These are phyloP conservation scores for Hebeloma cylindrosporum DNA, from an alignment of 768 basidiomycete species.

Conservation along the genomic window DNA sequence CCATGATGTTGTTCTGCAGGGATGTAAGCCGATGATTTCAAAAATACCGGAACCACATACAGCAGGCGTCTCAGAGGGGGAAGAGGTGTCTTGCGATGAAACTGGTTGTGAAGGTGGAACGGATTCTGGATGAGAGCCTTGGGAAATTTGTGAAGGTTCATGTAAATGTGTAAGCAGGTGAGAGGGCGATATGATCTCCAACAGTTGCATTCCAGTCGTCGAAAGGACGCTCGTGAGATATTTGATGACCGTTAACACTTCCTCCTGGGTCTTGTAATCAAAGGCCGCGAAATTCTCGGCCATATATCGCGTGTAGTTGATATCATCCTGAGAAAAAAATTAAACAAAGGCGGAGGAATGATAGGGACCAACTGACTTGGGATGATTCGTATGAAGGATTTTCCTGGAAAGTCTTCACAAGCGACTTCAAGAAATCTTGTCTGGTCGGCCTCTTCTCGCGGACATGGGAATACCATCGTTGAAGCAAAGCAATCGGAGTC, in stretches of 20 bases:
- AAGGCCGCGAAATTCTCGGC: slow-evolving; percentile 91
- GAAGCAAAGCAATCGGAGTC: slow-evolving; percentile 71
- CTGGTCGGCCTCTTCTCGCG: slow-evolving; percentile 86
- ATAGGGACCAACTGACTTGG: slow-evolving; percentile 42
- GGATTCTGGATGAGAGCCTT: too few species aligned
- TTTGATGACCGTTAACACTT: slow-evolving; percentile 83
- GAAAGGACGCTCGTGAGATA: slow-evolving; percentile 74
- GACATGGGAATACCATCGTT: slow-evolving; percentile 89
- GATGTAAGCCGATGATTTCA: neutral
- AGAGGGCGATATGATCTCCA: slow-evolving; percentile 70
- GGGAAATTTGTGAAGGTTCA: slow-evolving; percentile 20
- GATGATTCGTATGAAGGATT: slow-evolving; percentile 52
- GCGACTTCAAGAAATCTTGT: slow-evolving; percentile 83
- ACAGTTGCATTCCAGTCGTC: slow-evolving; percentile 77
- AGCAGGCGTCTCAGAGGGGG: slow-evolving; percentile 10
- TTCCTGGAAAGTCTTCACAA: slow-evolving; percentile 84
- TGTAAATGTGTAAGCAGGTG: slow-evolving; percentile 67
- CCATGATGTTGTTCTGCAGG: slow-evolving; percentile 21
- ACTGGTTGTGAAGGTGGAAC: slow-evolving; percentile 54
- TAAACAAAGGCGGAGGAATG: neutral
- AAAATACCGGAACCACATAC: slow-evolving; percentile 13
- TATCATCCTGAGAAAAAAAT: slow-evolving; percentile 57
- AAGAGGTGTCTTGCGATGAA: slow-evolving; percentile 9
- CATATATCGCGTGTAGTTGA: slow-evolving; percentile 89
- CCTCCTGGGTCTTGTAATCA: slow-evolving; percentile 95